phyloP scores from a whole-genome alignment of 306 rosid genomes.

The Trifolium subterraneum region DNA sequence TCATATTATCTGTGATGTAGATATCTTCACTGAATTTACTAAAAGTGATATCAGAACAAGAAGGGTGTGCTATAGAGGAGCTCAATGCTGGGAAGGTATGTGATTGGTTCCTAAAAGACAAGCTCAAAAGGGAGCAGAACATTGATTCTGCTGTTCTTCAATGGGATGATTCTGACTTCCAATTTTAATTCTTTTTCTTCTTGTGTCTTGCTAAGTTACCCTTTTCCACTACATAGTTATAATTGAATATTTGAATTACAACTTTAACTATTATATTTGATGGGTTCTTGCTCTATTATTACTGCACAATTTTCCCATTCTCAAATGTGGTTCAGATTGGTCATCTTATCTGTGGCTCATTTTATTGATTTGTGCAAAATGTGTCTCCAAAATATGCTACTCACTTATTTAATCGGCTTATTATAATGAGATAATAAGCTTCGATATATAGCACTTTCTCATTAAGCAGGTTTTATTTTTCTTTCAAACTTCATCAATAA shows the following conservation, averaged over 20 bases:
- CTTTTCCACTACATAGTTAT: not conserved
- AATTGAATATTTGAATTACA: not conserved
- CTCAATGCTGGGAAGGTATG: constrained; percentile 76
- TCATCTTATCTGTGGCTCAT: not conserved
- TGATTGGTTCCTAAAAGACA: constrained; percentile 54
- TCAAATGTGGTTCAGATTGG: not conserved
- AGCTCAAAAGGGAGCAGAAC: constrained; percentile 73
- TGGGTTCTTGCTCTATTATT: not conserved
- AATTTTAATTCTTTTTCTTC: constrained; percentile 39
- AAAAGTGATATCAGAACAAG: constrained; percentile 88
- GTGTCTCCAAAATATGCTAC: not conserved
- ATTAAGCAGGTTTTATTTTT: not conserved
- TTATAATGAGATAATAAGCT: not conserved
- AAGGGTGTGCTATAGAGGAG: constrained; percentile 83
- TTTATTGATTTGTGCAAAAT: not conserved
- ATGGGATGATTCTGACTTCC: constrained; percentile 85
- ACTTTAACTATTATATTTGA: not conserved
- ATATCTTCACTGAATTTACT: constrained; percentile 83
- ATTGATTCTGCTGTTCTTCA: constrained; percentile 83
- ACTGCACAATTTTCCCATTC: not conserved
- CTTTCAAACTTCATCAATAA: not conserved
- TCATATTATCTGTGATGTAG: constrained; percentile 39
- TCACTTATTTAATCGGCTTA: not conserved
- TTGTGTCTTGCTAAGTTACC: not conserved
- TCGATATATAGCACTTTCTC: not conserved